Base-by-base conservation (phyloP, 805 yeast genomes). In the Ogataea wickerhamii region DNA sequence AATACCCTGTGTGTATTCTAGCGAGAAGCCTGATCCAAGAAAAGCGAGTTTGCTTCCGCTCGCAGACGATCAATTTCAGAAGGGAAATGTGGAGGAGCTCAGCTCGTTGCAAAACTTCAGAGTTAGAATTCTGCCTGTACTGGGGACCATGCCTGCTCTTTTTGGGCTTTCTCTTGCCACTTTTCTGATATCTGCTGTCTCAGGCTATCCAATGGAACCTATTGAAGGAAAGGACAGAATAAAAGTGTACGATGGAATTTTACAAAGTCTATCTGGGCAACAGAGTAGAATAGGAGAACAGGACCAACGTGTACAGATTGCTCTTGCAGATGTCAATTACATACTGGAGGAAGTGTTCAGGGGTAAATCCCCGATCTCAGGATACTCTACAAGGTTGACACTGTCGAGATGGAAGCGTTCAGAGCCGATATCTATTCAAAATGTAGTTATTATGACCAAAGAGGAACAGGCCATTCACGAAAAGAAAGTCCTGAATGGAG, bases 101-200 rank as follows among this genome's bases (percentile, higher is more conserved):
- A 78, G 94, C 43, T 94, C 96, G 2, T 63, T 93, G 48, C 81
- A 78, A 52, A 88, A 87, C 63, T 93, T 93, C 68, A 74, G 99
- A 51, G 97, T 89, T 8, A 73, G 99, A 51, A 91, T 93, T 32
- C 70, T 93, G 40, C 99, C 99, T 0, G 99, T 93, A 0, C 66
- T 93, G 46, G 98, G 98, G 3, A 87, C 98, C 0, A 79, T 93
- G 82, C 99, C 99, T 1, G 97, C 93, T 7, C 82, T 91, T 63
- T 93, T 93, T 66, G 99, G 98, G 1, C 71, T 93, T 33, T 77
- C 96, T 0, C 74, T 91, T 40, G 94, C 96, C 3, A 83, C 96
- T 0, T 81, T 86, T 64, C 67, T 93, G 17, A 63, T 93, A 24
- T 84, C 95, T 2, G 64, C 73, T 3, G 78, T 87, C 6, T 79